Evolutionary conservation across 1,284 basidiomycete species (phyloP).

Genomic region (Malassezia globosa): DNA sequence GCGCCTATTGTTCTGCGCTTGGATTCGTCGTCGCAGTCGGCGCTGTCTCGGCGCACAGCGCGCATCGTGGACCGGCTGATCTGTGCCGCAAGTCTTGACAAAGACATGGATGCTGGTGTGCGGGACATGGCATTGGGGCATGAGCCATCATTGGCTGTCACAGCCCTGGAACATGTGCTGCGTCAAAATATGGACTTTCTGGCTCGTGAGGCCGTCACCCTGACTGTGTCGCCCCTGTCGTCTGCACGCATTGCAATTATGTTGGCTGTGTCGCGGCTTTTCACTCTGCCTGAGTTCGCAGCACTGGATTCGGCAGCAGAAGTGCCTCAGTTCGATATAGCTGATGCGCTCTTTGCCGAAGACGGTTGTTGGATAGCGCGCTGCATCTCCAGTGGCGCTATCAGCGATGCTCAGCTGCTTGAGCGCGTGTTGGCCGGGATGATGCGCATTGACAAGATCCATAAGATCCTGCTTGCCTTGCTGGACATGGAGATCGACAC

Average conservation of each 20-base stretch:
- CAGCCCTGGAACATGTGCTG: neutral
- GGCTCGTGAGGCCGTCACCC: neutral
- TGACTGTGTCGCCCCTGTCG: neutral
- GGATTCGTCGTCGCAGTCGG: neutral
- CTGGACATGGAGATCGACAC: neutral
- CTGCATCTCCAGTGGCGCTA: neutral
- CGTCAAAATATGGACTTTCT: conserved; percentile 1
- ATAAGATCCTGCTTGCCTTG: neutral
- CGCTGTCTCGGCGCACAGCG: neutral
- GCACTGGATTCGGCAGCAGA: neutral
- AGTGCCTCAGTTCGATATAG: neutral
- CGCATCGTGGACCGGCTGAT: conserved; percentile 3
- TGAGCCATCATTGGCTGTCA: neutral
- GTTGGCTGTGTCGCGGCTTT: neutral
- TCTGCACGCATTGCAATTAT: neutral
- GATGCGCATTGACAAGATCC: neutral
- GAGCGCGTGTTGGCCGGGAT: conserved; percentile 3
- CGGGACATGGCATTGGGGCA: neutral
- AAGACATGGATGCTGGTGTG: neutral
- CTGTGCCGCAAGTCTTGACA: neutral
- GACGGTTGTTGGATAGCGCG: neutral
- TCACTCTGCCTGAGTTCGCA: neutral
- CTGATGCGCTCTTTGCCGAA: neutral
- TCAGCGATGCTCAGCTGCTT: neutral
- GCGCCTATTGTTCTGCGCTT: neutral